Base-by-base conservation (phyloP, 179 eudicot species). In the Vitellaria paradoxa region DNA sequence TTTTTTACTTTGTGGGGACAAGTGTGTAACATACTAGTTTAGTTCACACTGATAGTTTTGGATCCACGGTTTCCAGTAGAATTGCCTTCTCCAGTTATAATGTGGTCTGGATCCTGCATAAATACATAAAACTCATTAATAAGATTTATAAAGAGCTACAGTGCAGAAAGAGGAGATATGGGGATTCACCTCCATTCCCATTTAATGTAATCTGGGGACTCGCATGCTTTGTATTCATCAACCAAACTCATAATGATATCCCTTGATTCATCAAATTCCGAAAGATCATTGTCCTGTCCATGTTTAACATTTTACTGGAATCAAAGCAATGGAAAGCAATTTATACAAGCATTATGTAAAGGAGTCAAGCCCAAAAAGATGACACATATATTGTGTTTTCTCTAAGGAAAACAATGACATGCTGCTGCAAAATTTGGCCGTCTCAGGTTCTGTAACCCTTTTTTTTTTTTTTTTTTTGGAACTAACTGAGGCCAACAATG, bases 201-300 rank as follows among this genome's bases (percentile, higher is more conserved):
- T 88, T 96, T 93, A 87, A 92, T 93, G 87, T 96, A 96, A 84
- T 96, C 98, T 24, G 98, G 96, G 74, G 99, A 96, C 84, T 96
- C 99, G 79, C 99, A 96, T 47, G 99, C 99, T 91, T 96, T 96
- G 81, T 96, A 96, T 82, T 96, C 99, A 74, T 96, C 99, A 66
- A 96, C 98, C 85, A 96, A 86, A 80, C 92, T 89, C 84, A 89
- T 94, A 60, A 96, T 92, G 77, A 91, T 86, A 81, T 94, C 98
- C 82, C 98, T 89, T 65, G 99, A 91, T 86, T 94, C 99, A 76
- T 96, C 99, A 79, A 96, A 89, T 82, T 96, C 99, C 0, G 99
- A 93, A 78, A 96, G 93, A 89, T 96, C 99, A 87, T 96, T 96
- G 84, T 92, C 99, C 99, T 96, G 92, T 53, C 69, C 82, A 81